Conservation (phyloP, 2,329 filamentous ascomycete genomes). For the Mycosphaerella sp. region DNA sequence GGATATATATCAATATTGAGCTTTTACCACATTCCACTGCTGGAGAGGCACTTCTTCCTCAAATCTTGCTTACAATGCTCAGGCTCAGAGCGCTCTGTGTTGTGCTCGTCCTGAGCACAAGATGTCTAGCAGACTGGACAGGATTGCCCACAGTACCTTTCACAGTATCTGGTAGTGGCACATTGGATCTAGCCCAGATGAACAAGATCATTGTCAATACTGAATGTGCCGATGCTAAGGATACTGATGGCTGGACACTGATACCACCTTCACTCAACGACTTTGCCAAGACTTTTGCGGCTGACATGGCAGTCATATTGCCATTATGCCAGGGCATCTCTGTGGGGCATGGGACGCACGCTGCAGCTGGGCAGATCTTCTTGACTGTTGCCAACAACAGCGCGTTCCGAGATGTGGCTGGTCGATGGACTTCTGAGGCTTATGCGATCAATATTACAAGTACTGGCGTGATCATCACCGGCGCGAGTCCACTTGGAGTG, state of each 20-base stretch:
- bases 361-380: conserved; percentile 35
- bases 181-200: background rate
- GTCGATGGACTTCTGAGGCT: conserved; percentile 45
- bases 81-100: background rate
- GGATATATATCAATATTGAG: background rate
- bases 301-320: conserved; percentile 31
- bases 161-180: background rate
- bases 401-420: conserved; percentile 43
- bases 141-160: background rate
- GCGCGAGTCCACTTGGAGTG: conserved; percentile 50
- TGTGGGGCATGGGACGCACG: conserved; percentile 3
- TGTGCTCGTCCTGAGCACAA: background rate
- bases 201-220: background rate
- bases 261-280: conserved; percentile 48
- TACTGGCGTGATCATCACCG: conserved; percentile 43
- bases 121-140: background rate
- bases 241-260: conserved; percentile 42
- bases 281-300: conserved; percentile 46
- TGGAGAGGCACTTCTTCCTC: background rate
- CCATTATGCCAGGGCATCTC: background rate
- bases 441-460: conserved; percentile 43
- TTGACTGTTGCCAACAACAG: conserved; percentile 43
- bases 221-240: background rate
- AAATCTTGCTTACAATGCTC: background rate
- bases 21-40: background rate